Evolutionary conservation across 257 asterid genomes (phyloP), one percentile per base, ranked within the genome.

Genomic region (Nicotiana paniculata): DNA sequence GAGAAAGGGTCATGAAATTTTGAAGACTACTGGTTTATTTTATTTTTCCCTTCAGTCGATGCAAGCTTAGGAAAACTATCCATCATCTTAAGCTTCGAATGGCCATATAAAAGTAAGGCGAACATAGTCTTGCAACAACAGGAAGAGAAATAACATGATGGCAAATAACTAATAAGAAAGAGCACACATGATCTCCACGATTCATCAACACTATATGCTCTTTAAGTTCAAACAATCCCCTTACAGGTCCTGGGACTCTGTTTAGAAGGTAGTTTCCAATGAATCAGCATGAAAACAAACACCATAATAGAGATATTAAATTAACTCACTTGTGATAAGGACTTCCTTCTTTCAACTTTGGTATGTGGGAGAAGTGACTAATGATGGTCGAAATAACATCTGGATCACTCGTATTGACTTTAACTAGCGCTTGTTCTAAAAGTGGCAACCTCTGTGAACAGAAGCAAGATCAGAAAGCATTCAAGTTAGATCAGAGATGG

Each of bases 321-420:
- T 51, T 55, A 48, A 82, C 82, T 84, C 82, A 94, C 99, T 91
- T 88, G 91, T 66, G 89, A 85, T 82, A 94, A 57, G 91, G 88
- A 64, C 98, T 94, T 48, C 83, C 83, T 86, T 78, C 84, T 81
- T 93, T 94, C 91, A 91, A 84, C 79, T 77, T 83, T 77, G 99
- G 98, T 59, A 61, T 79, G 51, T 81, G 64, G 11, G 98, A 88
- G 87, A 89, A 93, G 59, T 83, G 86, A 72, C 67, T 84, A 65
- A 96, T 93, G 70, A 81, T 87, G 77, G 92, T 63, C 84, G 98
- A 89, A 74, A 96, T 91, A 81, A 87, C 82, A 69, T 84, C 81
- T 51, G 94, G 92, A 89, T 86, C 95, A 84, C 92, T 86, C n/a
- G 94, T 85, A 88, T 89, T 88, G 83, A 87, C 91, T 84, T 83